Conservation (phyloP, 352 stramenopile species). For the Phytophthora cryptogea region DNA sequence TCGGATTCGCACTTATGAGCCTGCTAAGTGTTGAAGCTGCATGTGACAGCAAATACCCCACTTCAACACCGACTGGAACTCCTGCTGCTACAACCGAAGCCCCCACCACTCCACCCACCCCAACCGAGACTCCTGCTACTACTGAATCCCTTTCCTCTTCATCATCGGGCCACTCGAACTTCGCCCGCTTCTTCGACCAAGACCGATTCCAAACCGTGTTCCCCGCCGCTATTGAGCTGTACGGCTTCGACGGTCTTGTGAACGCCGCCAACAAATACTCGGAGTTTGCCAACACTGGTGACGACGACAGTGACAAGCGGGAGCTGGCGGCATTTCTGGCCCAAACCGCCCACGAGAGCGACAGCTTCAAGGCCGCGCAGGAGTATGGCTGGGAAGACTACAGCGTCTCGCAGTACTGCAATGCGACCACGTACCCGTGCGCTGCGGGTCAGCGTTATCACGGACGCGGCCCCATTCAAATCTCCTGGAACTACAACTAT, state of each 20-base stretch:
- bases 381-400: conserved; percentile 46
- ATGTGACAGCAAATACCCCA: conserved; percentile 5
- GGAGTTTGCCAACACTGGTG: conserved; percentile 47
- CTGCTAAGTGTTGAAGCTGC: conserved; percentile 23
- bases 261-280: conserved; percentile 46
- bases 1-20: conserved; percentile 16
- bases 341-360: conserved; percentile 47
- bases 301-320: conserved; percentile 43
- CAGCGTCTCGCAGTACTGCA: conserved; percentile 48
- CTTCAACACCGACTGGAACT: too few relatives aligned
- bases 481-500: conserved; percentile 69
- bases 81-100: too few relatives aligned
- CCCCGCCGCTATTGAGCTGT: conserved; percentile 44
- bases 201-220: conserved; percentile 38
- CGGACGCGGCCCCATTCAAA: conserved; percentile 49
- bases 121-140: conserved; percentile 9
- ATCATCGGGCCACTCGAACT: conserved; percentile 7
- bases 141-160: not conserved
- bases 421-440: conserved; percentile 40
- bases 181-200: conserved; percentile 48
- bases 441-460: conserved; percentile 45
- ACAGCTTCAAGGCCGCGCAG: conserved; percentile 46
- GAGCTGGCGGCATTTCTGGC: conserved; percentile 53
- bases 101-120: not conserved
- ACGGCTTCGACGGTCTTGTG: conserved; percentile 48